Percentiles rank a stretch among this genome's conserved stretches.
phyloP scores from a whole-genome alignment of 2,329 filamentous ascomycete genomes.

The Akanthomyces uredinophilus region DNA sequence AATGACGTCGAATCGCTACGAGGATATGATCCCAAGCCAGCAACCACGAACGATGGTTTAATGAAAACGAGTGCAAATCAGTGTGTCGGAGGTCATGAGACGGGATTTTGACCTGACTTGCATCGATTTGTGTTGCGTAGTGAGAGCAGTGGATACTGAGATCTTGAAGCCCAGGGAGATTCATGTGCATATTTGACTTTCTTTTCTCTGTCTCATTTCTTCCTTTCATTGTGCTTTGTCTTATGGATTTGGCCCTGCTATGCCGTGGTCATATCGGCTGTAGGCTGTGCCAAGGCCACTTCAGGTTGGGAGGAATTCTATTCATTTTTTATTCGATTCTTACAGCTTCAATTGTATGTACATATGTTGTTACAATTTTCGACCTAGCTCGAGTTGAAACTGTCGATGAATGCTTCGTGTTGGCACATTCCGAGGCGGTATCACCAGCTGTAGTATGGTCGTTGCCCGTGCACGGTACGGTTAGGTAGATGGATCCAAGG shows the following conservation, averaged over 20 bases:
- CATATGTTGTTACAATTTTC: constrained; percentile 22
- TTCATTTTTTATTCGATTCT: background rate
- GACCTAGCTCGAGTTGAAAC: background rate
- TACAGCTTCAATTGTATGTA: constrained; percentile 26
- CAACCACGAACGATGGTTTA: constrained; percentile 42
- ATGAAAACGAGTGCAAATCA: background rate
- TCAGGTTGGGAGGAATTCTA: background rate
- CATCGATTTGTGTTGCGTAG: background rate
- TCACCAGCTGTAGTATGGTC: constrained; percentile 90
- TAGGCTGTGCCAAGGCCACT: constrained; percentile 19
- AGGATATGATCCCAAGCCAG: constrained; percentile 51
- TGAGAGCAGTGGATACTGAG: background rate
- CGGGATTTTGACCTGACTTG: background rate
- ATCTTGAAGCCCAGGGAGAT: background rate
- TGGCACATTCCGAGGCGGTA: background rate
- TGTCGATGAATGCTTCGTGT: constrained; percentile 17
- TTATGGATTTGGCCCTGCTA: background rate
- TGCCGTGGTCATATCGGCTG: background rate
- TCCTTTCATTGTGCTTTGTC: background rate
- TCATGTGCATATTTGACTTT: background rate
- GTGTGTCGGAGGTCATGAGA: background rate
- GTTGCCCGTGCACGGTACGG: constrained; percentile 74
- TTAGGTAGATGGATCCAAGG: constrained; percentile 88
- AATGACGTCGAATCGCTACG: constrained; percentile 48
- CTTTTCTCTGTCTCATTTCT: constrained; percentile 1